A percentile compares a stretch with the other conserved stretches of the same genome.
phyloP scores from a whole-genome alignment of 2,329 filamentous ascomycete species.

The Monosporascus sp. region DNA sequence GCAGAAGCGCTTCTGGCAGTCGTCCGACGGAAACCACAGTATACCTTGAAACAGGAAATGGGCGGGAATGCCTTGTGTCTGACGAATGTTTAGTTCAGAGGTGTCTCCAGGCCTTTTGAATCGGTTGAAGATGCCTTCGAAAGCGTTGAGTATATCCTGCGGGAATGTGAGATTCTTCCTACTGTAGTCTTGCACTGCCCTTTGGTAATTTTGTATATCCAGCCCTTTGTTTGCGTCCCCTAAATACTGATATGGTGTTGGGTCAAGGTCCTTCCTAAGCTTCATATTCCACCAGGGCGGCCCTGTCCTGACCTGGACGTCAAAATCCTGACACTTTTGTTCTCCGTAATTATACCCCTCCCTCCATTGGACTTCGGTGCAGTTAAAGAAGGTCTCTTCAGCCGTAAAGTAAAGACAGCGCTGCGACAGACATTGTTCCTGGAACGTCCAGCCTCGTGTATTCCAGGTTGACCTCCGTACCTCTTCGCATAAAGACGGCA shows the following conservation, averaged over 20 bases:
- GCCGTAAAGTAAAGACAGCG: constrained; percentile 8
- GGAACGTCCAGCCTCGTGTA: constrained; percentile 10
- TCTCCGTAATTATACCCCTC: not conserved
- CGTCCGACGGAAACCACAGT: not conserved
- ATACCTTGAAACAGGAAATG: not conserved
- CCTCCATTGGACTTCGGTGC: not conserved
- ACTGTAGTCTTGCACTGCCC: not conserved
- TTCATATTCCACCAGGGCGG: not conserved
- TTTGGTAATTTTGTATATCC: not conserved
- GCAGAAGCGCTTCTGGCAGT: not conserved
- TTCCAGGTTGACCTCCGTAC: not conserved
- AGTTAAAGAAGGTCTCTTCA: not conserved
- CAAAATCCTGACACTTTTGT: not conserved
- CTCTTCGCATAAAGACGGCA: not conserved
- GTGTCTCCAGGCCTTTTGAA: not conserved
- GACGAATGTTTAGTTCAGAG: not conserved
- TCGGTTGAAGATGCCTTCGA: not conserved
- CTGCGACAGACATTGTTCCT: constrained; percentile 11
- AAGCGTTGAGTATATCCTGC: not conserved
- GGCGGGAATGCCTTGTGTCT: not conserved
- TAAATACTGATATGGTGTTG: not conserved
- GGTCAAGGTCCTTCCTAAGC: not conserved
- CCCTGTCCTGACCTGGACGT: not conserved
- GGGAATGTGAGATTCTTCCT: not conserved
- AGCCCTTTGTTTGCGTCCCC: not conserved